A percentile compares a stretch with the other conserved stretches of the same genome.
phyloP scores from a whole-genome alignment of 306 rosid genomes.

The Vigna reflexopilosa region DNA sequence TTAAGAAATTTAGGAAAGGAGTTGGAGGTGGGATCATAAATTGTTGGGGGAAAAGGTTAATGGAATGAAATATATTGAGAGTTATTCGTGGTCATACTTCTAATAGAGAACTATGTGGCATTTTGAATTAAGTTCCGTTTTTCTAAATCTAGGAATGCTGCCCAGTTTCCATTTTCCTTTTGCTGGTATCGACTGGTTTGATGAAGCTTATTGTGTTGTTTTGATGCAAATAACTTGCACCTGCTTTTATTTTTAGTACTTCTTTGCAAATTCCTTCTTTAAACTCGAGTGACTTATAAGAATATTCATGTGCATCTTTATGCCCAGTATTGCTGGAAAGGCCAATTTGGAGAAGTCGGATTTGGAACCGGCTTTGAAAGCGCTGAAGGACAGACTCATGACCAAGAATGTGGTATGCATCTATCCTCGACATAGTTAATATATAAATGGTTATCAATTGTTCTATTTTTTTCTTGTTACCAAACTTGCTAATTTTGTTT shows the following conservation, averaged over 20 bases:
- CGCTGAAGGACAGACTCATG: conserved; percentile 97
- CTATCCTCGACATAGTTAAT: conserved; percentile 9
- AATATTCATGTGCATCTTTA: conserved; percentile 31
- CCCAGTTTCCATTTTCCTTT: conserved; percentile 4
- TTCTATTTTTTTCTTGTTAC: conserved; percentile 4
- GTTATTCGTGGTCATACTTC: no score
- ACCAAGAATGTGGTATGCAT: conserved; percentile 96
- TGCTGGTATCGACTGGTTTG: conserved; percentile 16
- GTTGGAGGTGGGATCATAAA: conserved; percentile 4
- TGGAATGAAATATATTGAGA: background rate
- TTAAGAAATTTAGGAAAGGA: background rate
- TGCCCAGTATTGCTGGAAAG: conserved; percentile 93
- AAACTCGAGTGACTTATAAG: conserved; percentile 25
- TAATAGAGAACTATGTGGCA: no score
- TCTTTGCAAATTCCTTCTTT: conserved; percentile 21
- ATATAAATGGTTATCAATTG: background rate
- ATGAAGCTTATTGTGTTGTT: conserved; percentile 13
- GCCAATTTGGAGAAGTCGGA: conserved; percentile 94
- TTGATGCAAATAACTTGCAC: conserved; percentile 22
- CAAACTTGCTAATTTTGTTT: conserved; percentile 36
- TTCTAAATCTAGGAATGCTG: conserved; percentile 22
- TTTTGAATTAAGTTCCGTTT: background rate
- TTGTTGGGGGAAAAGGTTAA: conserved; percentile 25
- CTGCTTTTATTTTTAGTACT: background rate
- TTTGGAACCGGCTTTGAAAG: conserved; percentile 95